Conservation (phyloP, 148 eudicot species). For the Nepenthes gracilis region DNA sequence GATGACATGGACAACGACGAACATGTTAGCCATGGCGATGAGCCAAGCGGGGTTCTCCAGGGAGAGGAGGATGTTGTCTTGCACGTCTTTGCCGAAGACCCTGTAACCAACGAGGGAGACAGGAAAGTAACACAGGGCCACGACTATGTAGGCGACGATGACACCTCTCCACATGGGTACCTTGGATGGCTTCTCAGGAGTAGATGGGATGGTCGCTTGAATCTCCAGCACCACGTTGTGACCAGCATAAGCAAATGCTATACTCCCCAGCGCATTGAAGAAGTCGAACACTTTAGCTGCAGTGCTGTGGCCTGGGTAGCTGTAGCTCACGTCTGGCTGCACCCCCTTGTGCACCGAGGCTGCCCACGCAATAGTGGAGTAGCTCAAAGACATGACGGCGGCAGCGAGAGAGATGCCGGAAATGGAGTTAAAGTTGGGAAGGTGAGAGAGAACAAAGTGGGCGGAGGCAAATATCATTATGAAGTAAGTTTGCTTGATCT, state of each 20-base stretch:
- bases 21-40: constrained; percentile 4
- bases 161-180: constrained; percentile 5
- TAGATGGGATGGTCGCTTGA: not conserved
- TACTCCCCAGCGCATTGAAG: not conserved
- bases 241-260: constrained; percentile 2
- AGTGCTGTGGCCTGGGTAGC: not conserved
- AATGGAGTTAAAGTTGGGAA: constrained; percentile 2
- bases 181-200: constrained; percentile 2
- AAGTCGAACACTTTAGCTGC: not conserved
- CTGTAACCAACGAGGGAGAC: not conserved
- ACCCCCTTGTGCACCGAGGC: not conserved
- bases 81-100: not conserved
- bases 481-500: constrained; percentile 1
- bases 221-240: constrained; percentile 4
- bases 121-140: constrained; percentile 1
- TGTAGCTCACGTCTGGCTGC: not conserved
- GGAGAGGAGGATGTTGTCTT: not conserved
- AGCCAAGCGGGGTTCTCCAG: constrained; percentile 2
- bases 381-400: constrained; percentile 2
- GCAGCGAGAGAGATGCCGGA: constrained; percentile 1
- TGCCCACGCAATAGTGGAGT: constrained; percentile 1
- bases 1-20: constrained; percentile 1
- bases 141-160: constrained; percentile 2
- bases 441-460: constrained; percentile 3
- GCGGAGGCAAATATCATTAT: constrained; percentile 3